phyloP scores from a whole-genome alignment of 371 early-diverging fungal species.

The Mortierella sp. region DNA sequence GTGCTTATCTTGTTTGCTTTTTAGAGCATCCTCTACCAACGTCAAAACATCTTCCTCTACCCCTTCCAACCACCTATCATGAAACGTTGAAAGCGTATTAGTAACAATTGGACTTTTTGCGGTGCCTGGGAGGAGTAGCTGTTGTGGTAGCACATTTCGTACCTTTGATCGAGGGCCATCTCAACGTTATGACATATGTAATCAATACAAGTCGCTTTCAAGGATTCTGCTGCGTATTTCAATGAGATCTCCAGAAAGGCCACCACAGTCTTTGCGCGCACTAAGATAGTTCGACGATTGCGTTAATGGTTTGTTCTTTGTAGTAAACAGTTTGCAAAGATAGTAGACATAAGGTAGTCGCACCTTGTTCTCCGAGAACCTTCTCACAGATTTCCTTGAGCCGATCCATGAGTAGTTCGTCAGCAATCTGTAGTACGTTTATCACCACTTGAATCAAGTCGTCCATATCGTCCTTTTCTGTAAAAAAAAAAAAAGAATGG shows the following conservation, averaged over 20 bases:
- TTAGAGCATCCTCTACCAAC: constrained; percentile 50
- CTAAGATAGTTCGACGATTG: constrained; percentile 6
- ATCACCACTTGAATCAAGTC: constrained; percentile 63
- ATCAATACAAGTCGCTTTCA: constrained; percentile 67
- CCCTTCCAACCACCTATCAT: constrained; percentile 38
- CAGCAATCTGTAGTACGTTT: constrained; percentile 68
- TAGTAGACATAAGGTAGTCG: too few relatives aligned
- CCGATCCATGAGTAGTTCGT: constrained; percentile 69
- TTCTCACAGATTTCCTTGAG: constrained; percentile 67
- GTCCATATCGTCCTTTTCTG: constrained; percentile 57
- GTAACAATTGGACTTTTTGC: too few relatives aligned
- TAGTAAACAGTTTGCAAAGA: too few relatives aligned
- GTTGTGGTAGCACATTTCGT: constrained; percentile 7
- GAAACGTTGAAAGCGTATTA: background rate
- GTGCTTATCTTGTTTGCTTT: constrained; percentile 47
- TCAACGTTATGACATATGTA: constrained; percentile 73
- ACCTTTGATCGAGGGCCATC: constrained; percentile 63
- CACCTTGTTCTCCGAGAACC: constrained; percentile 58
- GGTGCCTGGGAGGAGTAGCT: background rate
- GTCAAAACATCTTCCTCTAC: constrained; percentile 50
- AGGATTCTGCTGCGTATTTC: constrained; percentile 58
- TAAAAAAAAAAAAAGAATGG: background rate
- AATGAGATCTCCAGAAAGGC: constrained; percentile 66
- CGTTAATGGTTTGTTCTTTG: too few relatives aligned
- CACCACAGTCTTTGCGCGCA: constrained; percentile 65